Percentiles rank a stretch among this genome's conserved stretches.
Conservation (phyloP, 2,329 filamentous ascomycete genomes). For the Fusarium hostae region DNA sequence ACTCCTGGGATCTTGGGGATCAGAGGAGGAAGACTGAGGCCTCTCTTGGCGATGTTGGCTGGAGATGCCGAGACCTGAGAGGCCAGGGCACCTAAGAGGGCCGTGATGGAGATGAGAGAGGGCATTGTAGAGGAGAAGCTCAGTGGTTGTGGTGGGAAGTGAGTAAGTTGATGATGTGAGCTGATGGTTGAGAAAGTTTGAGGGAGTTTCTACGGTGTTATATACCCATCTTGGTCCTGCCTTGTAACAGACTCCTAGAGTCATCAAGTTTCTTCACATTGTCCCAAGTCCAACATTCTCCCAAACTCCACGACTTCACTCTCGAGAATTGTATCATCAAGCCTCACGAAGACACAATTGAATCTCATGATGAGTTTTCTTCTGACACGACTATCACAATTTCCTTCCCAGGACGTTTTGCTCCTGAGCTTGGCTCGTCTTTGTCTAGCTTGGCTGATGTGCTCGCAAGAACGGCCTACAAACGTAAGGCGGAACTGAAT, state of each 20-base stretch:
- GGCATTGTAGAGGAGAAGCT: conserved; percentile 20
- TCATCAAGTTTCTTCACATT: not conserved
- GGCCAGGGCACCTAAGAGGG: conserved; percentile 33
- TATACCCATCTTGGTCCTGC: conserved; percentile 15
- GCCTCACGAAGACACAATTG: conserved; percentile 36
- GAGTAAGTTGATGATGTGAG: conserved; percentile 37
- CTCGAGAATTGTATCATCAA: conserved; percentile 35
- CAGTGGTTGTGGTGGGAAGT: not conserved
- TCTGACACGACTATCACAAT: conserved; percentile 27
- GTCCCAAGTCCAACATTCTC: not conserved
- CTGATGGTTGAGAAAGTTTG: conserved; percentile 33
- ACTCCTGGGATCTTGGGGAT: conserved; percentile 70
- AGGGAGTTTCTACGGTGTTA: conserved; percentile 35
- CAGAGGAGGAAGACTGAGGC: conserved; percentile 61
- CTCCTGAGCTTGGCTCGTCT: not conserved
- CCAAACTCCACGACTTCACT: not conserved
- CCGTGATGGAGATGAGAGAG: conserved; percentile 32
- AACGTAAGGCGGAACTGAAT: not conserved
- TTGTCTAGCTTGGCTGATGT: conserved; percentile 29
- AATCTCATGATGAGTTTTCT: not conserved
- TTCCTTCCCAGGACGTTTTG: not conserved
- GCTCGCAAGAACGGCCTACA: conserved; percentile 7
- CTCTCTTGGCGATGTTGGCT: conserved; percentile 27
- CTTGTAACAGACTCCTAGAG: not conserved
- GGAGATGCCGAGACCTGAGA: conserved; percentile 30